phyloP scores from a whole-genome alignment of 1,139 yeast species.

The Magnusiomyces clavatus region DNA sequence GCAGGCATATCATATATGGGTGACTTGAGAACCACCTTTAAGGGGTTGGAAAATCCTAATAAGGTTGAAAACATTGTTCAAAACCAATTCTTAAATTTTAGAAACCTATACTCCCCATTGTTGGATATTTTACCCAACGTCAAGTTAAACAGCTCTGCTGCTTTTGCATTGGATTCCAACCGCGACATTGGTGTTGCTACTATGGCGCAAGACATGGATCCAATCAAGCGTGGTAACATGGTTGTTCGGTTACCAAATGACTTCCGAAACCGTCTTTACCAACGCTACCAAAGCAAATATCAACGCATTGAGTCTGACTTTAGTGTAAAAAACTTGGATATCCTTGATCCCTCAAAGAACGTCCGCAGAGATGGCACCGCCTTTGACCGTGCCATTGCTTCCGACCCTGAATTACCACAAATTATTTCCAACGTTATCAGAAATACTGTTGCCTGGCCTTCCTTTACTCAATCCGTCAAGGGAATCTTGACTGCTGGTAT shows the following conservation, averaged over 20 bases:
- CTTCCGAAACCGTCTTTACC: conserved; percentile 43
- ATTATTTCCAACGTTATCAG: conserved; percentile 43
- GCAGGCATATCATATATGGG: conserved; percentile 83
- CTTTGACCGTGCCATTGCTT: conserved; percentile 36
- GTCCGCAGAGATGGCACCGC: conserved; percentile 17
- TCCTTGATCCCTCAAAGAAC: not conserved
- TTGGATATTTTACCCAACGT: conserved; percentile 40
- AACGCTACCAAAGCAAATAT: conserved; percentile 35
- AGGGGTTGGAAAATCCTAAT: conserved; percentile 67
- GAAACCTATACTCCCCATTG: conserved; percentile 63
- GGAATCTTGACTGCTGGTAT: conserved; percentile 87
- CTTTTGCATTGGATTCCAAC: conserved; percentile 17
- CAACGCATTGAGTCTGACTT: conserved; percentile 7
- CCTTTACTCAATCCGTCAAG: conserved; percentile 67
- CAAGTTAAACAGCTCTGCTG: conserved; percentile 20
- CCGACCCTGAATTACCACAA: conserved; percentile 34
- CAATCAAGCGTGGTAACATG: conserved; percentile 33
- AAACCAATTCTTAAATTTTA: conserved; percentile 65
- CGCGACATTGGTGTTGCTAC: conserved; percentile 23
- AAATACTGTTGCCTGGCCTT: conserved; percentile 59
- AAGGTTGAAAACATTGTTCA: conserved; percentile 78
- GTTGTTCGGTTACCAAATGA: conserved; percentile 42
- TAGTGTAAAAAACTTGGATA: not conserved
- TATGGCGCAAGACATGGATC: conserved; percentile 33
- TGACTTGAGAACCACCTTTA: conserved; percentile 78